Conservation (phyloP, 331 rosid species). For the Dryas integrifolia region DNA sequence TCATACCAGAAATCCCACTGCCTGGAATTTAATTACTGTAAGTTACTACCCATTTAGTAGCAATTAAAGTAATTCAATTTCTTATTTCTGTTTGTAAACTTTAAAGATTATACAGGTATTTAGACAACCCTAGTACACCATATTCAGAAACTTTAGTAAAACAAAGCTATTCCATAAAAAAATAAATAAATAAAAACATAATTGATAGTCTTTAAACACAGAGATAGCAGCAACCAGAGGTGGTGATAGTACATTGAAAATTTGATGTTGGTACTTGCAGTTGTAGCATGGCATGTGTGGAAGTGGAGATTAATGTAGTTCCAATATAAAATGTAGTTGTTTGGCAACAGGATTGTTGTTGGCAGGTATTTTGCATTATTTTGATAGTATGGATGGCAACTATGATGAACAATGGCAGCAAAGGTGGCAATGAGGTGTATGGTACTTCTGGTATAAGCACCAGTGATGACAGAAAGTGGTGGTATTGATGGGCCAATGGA, state of each 20-base stretch:
- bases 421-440: not conserved
- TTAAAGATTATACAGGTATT: too few relatives aligned
- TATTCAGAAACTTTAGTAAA: not conserved
- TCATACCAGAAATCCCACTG: not conserved
- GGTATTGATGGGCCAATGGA: too few relatives aligned
- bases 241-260: not conserved
- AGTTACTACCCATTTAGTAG: not conserved
- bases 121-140: not conserved
- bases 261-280: not conserved
- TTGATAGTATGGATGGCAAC: not conserved
- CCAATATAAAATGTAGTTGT: not conserved
- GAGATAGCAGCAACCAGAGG: not conserved
- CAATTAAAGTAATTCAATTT: too few relatives aligned
- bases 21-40: not conserved
- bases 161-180: not conserved
- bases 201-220: not conserved
- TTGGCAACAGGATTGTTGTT: not conserved
- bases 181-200: not conserved
- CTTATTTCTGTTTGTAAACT: too few relatives aligned
- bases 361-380: not conserved
- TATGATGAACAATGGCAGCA: not conserved
- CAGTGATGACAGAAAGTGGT: not conserved
- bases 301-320: not conserved
- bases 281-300: not conserved
- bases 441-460: constrained; percentile 2